These are phyloP conservation scores for Miscanthus lutarioriparius DNA, from an alignment of 176 grass and related monocot genomes.

Conservation along the genomic window DNA sequence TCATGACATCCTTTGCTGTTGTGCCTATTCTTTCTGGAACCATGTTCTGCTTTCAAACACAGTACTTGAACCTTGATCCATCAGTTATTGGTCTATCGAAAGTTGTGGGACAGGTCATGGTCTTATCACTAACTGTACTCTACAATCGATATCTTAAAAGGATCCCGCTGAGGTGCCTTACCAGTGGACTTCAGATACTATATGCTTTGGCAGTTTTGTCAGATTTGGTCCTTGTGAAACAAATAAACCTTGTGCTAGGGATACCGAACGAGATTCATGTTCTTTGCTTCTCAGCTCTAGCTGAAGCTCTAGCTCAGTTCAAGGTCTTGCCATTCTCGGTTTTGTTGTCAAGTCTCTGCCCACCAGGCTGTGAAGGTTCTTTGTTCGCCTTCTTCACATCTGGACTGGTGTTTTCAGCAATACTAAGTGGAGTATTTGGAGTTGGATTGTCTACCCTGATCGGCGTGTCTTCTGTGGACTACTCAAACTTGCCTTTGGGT, in stretches of 20 bases:
- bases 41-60: conserved; percentile 89
- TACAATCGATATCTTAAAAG: conserved; percentile 64
- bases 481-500: conserved; percentile 63
- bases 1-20: conserved; percentile 71
- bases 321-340: conserved; percentile 82
- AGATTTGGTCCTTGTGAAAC: conserved; percentile 76
- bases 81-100: conserved; percentile 81
- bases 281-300: conserved; percentile 69
- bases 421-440: conserved; percentile 68
- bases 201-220: conserved; percentile 70
- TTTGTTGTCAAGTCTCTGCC: conserved; percentile 71
- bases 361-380: conserved; percentile 70
- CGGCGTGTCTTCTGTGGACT: conserved; percentile 61
- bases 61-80: conserved; percentile 73
- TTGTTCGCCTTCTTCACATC: conserved; percentile 89
- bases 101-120: conserved; percentile 79
- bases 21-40: conserved; percentile 82
- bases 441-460: conserved; percentile 66
- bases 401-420: conserved; percentile 71
- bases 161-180: conserved; percentile 60
- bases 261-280: conserved; percentile 77
- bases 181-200: conserved; percentile 54
- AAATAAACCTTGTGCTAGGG: conserved; percentile 67
- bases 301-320: conserved; percentile 89
- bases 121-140: conserved; percentile 64